Base-by-base conservation (phyloP, 768 basidiomycete species). In the Tubosaeta sp. region DNA sequence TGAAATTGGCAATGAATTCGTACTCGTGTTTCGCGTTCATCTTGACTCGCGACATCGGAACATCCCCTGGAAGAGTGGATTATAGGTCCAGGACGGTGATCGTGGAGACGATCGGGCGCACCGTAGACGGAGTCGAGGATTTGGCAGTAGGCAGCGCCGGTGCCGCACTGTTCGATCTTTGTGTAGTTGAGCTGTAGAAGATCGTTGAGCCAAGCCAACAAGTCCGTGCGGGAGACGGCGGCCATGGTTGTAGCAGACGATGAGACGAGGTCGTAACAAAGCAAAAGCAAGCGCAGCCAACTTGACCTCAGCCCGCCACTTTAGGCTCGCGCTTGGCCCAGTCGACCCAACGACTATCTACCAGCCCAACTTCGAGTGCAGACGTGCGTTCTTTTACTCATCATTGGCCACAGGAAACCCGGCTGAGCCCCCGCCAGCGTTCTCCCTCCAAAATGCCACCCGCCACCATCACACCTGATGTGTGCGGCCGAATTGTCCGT, bases 21-120 rank as follows among this genome's bases (percentile, higher is more conserved):
- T 96, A 97, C 67, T 96, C 91, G 64, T 91, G 90, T 73, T 84
- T 94, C 39, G 96, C 94, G 69, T 85, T 85, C 83, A 97, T 91
- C 78, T 97, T 98, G 61, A 99, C 94, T 55, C 87, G 80, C 31
- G 72, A 60, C 90, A 98, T 92, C 12, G 94, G 94, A 0, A 96
- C 55, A 72, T 97, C 91, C 59, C 87, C 93, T 95, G 63, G 10
- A 47, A 22, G 21, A 53, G 48, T 13, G 39, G 48, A 53, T 49
- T 9, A 43, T 59, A 46, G 51, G 46, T 53, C 54, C 44, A 52
- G 34, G 44, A 55, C 22, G 22, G 41, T 30, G 60, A 66, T 67
- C 59, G 49, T 36, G 47, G 49, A 41, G 43, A 43, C 39, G 59
- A 56, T 55, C 52, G 51, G 35, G 71, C 85, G 61, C 55, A 91